Conservation (phyloP, 805 yeast genomes). For the Cyberlindnera sargentensis region DNA sequence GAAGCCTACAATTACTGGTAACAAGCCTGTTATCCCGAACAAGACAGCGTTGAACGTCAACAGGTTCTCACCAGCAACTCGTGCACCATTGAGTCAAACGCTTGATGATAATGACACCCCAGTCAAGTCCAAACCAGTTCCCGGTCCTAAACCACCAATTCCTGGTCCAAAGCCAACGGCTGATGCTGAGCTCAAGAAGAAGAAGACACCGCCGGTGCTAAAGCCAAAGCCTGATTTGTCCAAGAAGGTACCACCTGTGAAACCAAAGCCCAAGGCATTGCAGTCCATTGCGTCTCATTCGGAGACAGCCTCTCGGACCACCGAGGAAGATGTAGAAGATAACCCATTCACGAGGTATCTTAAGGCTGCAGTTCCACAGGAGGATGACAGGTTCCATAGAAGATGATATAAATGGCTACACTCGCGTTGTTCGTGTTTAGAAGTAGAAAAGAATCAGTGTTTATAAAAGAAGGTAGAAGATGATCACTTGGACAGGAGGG, state of each 20-base stretch:
- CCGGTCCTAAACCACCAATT: not conserved
- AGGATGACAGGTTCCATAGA: slow-evolving; percentile 28
- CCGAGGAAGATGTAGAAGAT: slow-evolving; percentile 9
- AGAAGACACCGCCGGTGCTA: slow-evolving; percentile 5
- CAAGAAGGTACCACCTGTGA: slow-evolving; percentile 9
- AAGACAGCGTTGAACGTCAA: not conserved
- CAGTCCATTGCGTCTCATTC: slow-evolving; percentile 1
- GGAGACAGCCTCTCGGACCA: not conserved
- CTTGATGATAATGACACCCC: no score
- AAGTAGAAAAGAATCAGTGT: not conserved
- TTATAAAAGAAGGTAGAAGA: not conserved
- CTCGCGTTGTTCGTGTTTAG: not conserved
- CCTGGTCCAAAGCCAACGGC: not conserved
- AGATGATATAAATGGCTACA: not conserved
- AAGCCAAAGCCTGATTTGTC: slow-evolving; percentile 8
- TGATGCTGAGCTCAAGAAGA: not conserved
- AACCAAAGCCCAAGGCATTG: slow-evolving; percentile 7
- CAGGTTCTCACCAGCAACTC: slow-evolving; percentile 1
- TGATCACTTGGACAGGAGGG: slow-evolving; percentile 64
- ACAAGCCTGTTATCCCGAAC: not conserved
- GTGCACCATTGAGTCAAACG: not conserved
- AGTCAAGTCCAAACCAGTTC: no score
- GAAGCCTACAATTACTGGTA: not conserved
- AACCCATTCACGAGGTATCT: slow-evolving; percentile 32
- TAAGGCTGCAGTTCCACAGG: slow-evolving; percentile 32